Base-by-base conservation (phyloP, 305 asterid species). In the Ajuga reptans region DNA sequence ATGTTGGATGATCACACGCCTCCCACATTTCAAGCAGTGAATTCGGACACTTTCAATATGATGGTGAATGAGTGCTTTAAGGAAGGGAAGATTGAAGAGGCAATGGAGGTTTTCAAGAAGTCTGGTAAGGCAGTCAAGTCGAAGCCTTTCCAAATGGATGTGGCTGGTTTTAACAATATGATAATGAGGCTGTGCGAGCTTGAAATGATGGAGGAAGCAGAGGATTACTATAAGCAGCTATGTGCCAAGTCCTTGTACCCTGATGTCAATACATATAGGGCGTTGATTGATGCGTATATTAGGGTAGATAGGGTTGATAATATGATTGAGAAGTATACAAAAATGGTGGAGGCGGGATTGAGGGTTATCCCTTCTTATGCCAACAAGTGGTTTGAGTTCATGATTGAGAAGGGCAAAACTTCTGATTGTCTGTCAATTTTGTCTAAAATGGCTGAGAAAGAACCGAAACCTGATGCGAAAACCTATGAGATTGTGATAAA, bases 1-100 rank as follows among this genome's bases (percentile, higher is more conserved):
- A 93, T 93, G 98, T 73, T 93, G 83, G 92, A 90, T 59, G 91
- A 84, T 78, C 98, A 92, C 85, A 92, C 97, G 0, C 97, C 98
- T 0, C 97, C 98, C 1, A 82, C 92, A 0, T 86, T 92, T 79
- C 89, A 84, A 73, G 97, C 98, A 0, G 96, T 92, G 60, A 92
- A 89, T 83, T 84, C 98, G 0, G 96, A 93, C 66, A 86, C 98
- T 14, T 54, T 86, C 63, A 88, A 78, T 21, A 73, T 88, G 77
- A 88, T 92, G 88, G 93, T 88, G 62, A 86, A 89, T 51, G 89
- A 85, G 75, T 88, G 87, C 74, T 86, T 92, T 49, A 82, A 84
- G 87, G 87, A 84, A 58, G 96, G 96, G 37, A 84, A 88, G 51
- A 74, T 92, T 45, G 80, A 81, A 0, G 91, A 88, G 79, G 96